Evolutionary conservation across 805 yeast species (phyloP), one percentile per base, ranked within the genome.

Genomic region (Cyberlindnera subsufficiens): DNA sequence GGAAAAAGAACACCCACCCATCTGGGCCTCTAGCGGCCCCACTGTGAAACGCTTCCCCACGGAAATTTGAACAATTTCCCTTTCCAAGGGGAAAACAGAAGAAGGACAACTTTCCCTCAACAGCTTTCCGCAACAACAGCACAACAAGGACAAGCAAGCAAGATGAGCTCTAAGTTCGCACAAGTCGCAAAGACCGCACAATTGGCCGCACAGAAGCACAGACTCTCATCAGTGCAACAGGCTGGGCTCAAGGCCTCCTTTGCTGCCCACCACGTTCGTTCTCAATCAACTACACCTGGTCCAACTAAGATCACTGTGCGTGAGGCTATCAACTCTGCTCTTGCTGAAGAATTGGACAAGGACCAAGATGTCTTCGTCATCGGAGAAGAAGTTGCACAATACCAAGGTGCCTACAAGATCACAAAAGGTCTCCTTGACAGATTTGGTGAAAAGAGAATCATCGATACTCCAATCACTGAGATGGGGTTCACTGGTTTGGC

Each of bases 331-430:
- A 93, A 93, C 74, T 71, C 82, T 51, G 99, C 96, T 27, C 75
- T 93, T 68, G 96, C 96, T 45, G 99, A 93, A 72, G 99, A 93
- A 71, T 76, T 93, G 74, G 98, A 91, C 72, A 78, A 91, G 55
- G 97, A 93, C 65, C 93, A 88, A 54, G 83, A 78, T 55, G 98
- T 93, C 36, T 93, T 88, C 75, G 68, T 93, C 56, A 86, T 93
- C 78, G 99, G 99, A 68, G 99, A 93, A 74, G 99, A 93, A 70
- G 99, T 93, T 53, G 99, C 96, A 36, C 98, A 91, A 68, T 93
- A 93, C 72, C 90, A 93, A 65, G 99, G 99, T 74, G 99, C 99
- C 47, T 93, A 93, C 75, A 93, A 93, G 74, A 84, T 93, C 51
- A 85, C 98, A 51, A 82, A 95, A 64, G 99, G 99, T 30, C 77